Evolutionary conservation across 192 early-diverging fungal genomes (phyloP).

Genomic region (Umbelopsis isabellina): DNA sequence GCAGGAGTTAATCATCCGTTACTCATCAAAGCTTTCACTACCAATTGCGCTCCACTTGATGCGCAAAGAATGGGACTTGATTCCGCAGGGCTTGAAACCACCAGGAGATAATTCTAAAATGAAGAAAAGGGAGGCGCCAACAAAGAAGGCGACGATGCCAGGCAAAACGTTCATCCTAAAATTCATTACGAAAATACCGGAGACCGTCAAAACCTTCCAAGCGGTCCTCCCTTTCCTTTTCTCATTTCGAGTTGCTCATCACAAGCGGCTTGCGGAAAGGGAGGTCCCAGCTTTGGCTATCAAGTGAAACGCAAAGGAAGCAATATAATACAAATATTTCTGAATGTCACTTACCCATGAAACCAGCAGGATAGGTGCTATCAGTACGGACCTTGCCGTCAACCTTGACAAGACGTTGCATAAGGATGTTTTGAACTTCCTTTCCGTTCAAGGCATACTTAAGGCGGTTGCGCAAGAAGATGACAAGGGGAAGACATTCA

Average conservation of each 20-base stretch:
- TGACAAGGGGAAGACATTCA: constrained; percentile 96
- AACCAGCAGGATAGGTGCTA: constrained; percentile 94
- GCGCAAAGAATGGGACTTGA: not conserved
- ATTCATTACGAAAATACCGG: constrained; percentile 10
- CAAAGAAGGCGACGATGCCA: not conserved
- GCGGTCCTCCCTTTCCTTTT: constrained; percentile 16
- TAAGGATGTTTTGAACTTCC: constrained; percentile 95
- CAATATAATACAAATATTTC: not conserved
- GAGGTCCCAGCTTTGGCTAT: constrained; percentile 15
- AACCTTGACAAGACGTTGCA: constrained; percentile 99
- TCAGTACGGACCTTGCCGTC: constrained; percentile 99
- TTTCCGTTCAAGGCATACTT: constrained; percentile 98
- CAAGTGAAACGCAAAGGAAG: constrained; percentile 13
- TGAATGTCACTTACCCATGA: constrained; percentile 82
- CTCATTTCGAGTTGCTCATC: not conserved
- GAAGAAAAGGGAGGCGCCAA: constrained; percentile 16
- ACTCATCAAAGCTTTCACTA: constrained; percentile 37
- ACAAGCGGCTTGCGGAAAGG: constrained; percentile 4
- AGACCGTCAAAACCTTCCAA: not conserved
- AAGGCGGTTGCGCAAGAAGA: constrained; percentile 99
- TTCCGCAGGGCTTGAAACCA: no score
- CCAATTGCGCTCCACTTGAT: constrained; percentile 14
- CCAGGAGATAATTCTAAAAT: not conserved
- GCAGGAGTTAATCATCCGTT: constrained; percentile 33
- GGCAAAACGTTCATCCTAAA: constrained; percentile 8